Evolutionary conservation across 345 rosid genomes (phyloP).

Genomic region (Linum trigynum): DNA sequence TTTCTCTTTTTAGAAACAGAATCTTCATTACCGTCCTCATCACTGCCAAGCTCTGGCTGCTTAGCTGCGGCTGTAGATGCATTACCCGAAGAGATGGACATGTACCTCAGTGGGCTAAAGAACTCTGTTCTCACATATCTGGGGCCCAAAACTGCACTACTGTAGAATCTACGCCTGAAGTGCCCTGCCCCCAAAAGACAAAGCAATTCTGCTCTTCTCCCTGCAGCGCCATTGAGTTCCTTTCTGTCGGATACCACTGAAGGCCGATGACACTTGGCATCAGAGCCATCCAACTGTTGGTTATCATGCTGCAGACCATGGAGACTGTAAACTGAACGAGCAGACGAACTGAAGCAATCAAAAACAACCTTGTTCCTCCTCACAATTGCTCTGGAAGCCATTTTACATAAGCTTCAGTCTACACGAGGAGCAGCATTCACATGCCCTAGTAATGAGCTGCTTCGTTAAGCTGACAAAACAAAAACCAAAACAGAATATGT

Average conservation of each 20-base stretch:
- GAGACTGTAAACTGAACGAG: constrained; percentile 32
- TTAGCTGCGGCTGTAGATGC: constrained; percentile 59
- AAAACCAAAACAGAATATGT: neutral
- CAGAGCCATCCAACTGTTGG: constrained; percentile 20
- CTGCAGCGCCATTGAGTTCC: constrained; percentile 12
- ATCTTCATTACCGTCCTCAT: constrained; percentile 47
- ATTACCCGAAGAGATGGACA: constrained; percentile 21
- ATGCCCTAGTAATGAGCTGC: constrained; percentile 16
- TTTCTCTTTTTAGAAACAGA: constrained; percentile 34
- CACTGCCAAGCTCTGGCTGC: constrained; percentile 40
- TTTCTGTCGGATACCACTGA: constrained; percentile 12
- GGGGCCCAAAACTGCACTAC: constrained; percentile 16
- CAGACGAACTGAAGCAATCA: constrained; percentile 32
- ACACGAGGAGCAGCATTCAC: constrained; percentile 15
- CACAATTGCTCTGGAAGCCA: constrained; percentile 68
- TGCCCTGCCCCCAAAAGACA: constrained; percentile 18
- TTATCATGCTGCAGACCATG: constrained; percentile 27
- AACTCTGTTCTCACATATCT: constrained; percentile 23
- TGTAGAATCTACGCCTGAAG: constrained; percentile 19
- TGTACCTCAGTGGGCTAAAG: neutral
- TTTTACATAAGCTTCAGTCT: constrained; percentile 21
- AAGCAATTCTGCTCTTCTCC: constrained; percentile 11
- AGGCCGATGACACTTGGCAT: constrained; percentile 7
- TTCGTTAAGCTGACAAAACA: constrained; percentile 17
- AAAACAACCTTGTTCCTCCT: constrained; percentile 43